These are phyloP conservation scores for Cucumis hystrix DNA, from an alignment of 306 rosid species.

Conservation along the genomic window DNA sequence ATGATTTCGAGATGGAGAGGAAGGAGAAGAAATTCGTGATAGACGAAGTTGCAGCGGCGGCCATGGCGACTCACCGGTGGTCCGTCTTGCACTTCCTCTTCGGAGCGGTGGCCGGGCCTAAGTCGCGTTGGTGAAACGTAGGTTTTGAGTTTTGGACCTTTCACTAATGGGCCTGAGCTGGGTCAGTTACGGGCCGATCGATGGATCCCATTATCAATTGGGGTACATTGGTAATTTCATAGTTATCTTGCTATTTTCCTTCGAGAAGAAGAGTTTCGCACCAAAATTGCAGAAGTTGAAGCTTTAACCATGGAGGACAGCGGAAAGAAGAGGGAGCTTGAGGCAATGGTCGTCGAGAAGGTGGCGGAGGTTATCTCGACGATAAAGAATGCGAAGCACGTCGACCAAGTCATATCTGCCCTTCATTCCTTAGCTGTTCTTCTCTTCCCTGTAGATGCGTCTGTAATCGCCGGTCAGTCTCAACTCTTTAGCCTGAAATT, in stretches of 20 bases:
- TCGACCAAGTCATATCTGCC: slow-evolving; percentile 60
- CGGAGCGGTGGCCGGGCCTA: not conserved
- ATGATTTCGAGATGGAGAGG: slow-evolving; percentile 9
- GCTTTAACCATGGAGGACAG: slow-evolving; percentile 31
- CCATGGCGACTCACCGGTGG: slow-evolving; percentile 7
- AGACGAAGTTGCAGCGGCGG: slow-evolving; percentile 1
- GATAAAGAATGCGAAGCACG: slow-evolving; percentile 43
- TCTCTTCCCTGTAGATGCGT: slow-evolving; percentile 57
- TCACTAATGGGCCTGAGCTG: not conserved
- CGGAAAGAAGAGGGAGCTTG: slow-evolving; percentile 29
- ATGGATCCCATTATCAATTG: not conserved
- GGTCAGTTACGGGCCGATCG: not conserved
- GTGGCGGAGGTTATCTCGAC: slow-evolving; percentile 52
- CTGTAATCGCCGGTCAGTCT: slow-evolving; percentile 48
- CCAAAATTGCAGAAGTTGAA: slow-evolving; percentile 1
- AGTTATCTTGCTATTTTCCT: not conserved
- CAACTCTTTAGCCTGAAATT: not conserved
- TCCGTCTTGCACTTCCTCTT: not conserved
- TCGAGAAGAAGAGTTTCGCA: not conserved
- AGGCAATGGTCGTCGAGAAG: slow-evolving; percentile 28
- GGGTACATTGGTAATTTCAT: not conserved
- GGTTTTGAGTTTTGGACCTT: not conserved
- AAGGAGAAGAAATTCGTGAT: slow-evolving; percentile 15
- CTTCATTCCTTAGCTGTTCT: slow-evolving; percentile 58
- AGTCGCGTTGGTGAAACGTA: not conserved